Percentiles rank a stretch among this genome's conserved stretches.
These are phyloP conservation scores for Aspergillus ibericus DNA, from an alignment of 2,329 filamentous ascomycete species.

Conservation along the genomic window DNA sequence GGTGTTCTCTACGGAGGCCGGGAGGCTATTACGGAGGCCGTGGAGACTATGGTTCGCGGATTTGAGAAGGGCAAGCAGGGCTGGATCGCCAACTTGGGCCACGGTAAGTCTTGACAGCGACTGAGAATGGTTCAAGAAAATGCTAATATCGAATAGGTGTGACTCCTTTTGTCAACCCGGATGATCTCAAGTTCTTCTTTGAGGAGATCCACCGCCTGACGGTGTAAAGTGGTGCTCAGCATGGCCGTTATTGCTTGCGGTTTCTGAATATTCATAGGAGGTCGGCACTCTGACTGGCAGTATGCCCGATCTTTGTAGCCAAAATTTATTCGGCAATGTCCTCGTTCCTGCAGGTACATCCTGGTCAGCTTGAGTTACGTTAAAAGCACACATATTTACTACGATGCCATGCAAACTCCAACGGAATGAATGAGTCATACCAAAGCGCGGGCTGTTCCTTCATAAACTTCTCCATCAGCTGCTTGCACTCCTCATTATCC, in stretches of 20 bases:
- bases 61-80: conserved; percentile 82
- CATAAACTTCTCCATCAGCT: conserved; percentile 72
- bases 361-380: conserved; percentile 3
- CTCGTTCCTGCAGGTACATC: conserved; percentile 52
- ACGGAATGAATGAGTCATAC: conserved; percentile 44
- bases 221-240: conserved; percentile 16
- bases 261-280: conserved; percentile 7
- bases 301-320: background rate
- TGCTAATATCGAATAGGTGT: conserved; percentile 61
- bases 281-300: background rate
- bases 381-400: background rate
- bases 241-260: background rate
- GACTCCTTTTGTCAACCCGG: conserved; percentile 90
- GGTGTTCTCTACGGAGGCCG: conserved; percentile 85
- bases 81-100: conserved; percentile 96
- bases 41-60: conserved; percentile 82
- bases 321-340: conserved; percentile 55
- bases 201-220: conserved; percentile 75
- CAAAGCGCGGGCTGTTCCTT: conserved; percentile 70
- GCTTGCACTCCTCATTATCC: conserved; percentile 64
- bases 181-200: conserved; percentile 91
- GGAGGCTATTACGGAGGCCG: conserved; percentile 76
- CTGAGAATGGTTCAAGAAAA: conserved; percentile 1
- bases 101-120: conserved; percentile 62
- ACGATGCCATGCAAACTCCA: background rate